Evolutionary conservation across 176 grass and related monocot species (phyloP).

Genomic region (Phoenix dactylifera): DNA sequence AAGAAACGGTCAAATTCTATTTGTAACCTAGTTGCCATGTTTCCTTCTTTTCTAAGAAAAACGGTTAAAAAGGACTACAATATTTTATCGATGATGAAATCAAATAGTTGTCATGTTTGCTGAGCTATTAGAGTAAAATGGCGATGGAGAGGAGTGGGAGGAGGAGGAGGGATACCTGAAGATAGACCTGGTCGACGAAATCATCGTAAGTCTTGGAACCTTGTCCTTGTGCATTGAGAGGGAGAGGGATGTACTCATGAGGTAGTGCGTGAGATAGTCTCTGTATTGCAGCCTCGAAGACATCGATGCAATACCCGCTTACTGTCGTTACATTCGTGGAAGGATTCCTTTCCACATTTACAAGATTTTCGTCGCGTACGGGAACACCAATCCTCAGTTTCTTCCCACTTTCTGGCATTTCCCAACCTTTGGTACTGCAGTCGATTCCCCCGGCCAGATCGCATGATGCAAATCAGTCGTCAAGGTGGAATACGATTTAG

Average conservation of each 20-base stretch:
- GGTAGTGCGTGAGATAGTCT: background rate
- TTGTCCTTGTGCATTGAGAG: background rate
- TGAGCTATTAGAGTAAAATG: too few species aligned
- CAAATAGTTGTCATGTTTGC: too few species aligned
- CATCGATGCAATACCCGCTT: background rate
- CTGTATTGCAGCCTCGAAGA: background rate
- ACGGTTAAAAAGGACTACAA: too few species aligned
- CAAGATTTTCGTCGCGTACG: constrained; percentile 21
- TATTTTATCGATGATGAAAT: too few species aligned
- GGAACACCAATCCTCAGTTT: constrained; percentile 41
- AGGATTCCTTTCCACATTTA: constrained; percentile 32
- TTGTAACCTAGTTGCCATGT: too few species aligned
- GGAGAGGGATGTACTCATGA: background rate
- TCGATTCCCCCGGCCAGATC: constrained; percentile 40
- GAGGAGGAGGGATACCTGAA: constrained; percentile 11
- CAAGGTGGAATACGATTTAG: constrained; percentile 8
- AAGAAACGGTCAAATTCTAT: too few species aligned
- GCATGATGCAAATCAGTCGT: constrained; percentile 12
- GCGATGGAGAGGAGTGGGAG: too few species aligned
- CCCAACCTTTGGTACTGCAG: constrained; percentile 33
- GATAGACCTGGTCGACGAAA: constrained; percentile 8
- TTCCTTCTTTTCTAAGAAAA: too few species aligned
- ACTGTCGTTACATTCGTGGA: constrained; percentile 12
- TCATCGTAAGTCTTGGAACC: background rate
- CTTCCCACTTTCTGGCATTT: constrained; percentile 20